phyloP scores from a whole-genome alignment of 1,284 basidiomycete genomes.

The Sporisorium graminicola region DNA sequence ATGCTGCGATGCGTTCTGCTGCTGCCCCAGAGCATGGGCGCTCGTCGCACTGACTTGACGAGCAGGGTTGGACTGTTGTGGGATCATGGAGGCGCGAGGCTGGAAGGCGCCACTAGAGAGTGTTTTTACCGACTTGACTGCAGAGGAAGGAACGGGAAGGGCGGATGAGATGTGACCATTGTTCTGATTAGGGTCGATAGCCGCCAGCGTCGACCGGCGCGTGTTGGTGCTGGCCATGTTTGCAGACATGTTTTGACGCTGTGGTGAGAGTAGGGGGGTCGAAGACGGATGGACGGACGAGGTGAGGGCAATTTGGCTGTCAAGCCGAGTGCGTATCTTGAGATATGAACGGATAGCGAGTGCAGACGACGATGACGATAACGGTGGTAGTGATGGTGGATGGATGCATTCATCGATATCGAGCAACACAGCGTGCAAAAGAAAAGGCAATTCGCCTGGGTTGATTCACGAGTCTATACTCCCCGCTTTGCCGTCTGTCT shows the following conservation, averaged over 20 bases:
- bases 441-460: too few relatives aligned
- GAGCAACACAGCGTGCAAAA: neutral
- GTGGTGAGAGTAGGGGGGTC: conserved; percentile 13
- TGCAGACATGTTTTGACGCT: neutral
- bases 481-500: neutral
- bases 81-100: conserved; percentile 52
- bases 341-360: too few relatives aligned
- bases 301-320: conserved; percentile 1
- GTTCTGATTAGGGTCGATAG: conserved; percentile 60
- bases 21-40: conserved; percentile 12
- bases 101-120: conserved; percentile 34
- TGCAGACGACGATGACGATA: neutral
- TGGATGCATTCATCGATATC: conserved; percentile 12
- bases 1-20: conserved; percentile 20
- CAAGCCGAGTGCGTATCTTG: conserved; percentile 1
- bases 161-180: conserved; percentile 47
- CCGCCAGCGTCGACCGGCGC: conserved; percentile 60
- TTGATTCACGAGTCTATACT: conserved; percentile 17
- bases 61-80: conserved; percentile 35
- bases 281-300: neutral
- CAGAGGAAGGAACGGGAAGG: conserved; percentile 48
- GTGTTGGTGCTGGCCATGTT: conserved; percentile 46
- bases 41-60: conserved; percentile 29
- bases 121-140: conserved; percentile 48
- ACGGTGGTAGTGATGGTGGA: neutral